phyloP scores from a whole-genome alignment of 257 asterid genomes.

The Solanum tarapatanum region DNA sequence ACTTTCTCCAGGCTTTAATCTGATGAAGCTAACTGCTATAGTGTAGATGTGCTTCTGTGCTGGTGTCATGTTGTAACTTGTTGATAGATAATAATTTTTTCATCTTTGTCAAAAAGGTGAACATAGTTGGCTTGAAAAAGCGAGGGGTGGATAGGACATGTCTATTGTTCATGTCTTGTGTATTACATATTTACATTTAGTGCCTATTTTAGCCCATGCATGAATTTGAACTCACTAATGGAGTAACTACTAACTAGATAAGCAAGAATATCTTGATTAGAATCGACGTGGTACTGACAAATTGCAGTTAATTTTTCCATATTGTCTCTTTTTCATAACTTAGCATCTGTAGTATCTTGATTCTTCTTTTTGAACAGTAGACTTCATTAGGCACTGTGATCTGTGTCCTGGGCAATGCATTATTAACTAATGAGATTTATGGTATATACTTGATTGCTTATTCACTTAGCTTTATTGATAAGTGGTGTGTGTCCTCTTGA shows the following conservation, averaged over 20 bases:
- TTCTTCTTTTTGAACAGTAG: neutral
- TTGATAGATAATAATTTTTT: neutral
- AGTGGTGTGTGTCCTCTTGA: neutral
- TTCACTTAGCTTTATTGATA: neutral
- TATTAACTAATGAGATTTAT: neutral
- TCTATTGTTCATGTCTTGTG: neutral
- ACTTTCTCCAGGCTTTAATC: neutral
- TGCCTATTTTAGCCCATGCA: neutral
- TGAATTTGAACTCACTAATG: neutral
- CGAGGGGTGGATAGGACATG: neutral
- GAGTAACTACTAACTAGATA: neutral
- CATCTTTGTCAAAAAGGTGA: neutral
- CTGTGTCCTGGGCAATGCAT: neutral
- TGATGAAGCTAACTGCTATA: neutral
- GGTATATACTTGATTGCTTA: neutral
- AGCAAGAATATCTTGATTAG: neutral
- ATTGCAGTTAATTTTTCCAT: neutral
- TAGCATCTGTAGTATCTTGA: neutral
- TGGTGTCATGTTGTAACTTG: neutral
- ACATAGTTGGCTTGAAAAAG: neutral
- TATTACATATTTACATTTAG: neutral
- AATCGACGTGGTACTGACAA: neutral
- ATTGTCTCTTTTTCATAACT: neutral
- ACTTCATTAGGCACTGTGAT: neutral
- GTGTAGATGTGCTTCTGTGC: neutral